Percentiles rank a stretch among this genome's conserved stretches.
phyloP scores from a whole-genome alignment of 2,329 filamentous ascomycete species.

The Xylariales sp. region DNA sequence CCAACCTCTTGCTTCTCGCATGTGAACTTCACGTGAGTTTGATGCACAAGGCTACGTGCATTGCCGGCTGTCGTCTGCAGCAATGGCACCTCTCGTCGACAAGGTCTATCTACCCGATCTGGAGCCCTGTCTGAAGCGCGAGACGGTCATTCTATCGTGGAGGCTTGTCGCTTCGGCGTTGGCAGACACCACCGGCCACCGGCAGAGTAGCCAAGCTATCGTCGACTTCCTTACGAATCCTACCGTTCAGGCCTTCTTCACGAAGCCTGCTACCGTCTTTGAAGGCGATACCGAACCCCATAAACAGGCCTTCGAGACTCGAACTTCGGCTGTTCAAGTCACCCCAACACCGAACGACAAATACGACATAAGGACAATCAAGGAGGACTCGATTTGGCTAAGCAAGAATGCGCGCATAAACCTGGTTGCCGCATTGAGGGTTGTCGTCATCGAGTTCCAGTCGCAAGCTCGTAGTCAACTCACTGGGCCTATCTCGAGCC shows the following conservation, averaged over 20 bases:
- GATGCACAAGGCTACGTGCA: constrained; percentile 23
- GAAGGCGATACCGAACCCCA: constrained; percentile 50
- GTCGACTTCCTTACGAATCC: constrained; percentile 67
- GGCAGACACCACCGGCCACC: constrained; percentile 51
- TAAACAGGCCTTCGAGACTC: constrained; percentile 72
- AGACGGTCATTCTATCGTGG: constrained; percentile 71
- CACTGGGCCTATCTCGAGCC: constrained; percentile 65
- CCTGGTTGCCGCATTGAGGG: constrained; percentile 74
- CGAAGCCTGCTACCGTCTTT: constrained; percentile 65
- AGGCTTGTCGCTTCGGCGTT: constrained; percentile 53
- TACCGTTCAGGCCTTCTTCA: constrained; percentile 64
- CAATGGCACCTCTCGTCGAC: constrained; percentile 65
- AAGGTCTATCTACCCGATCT: constrained; percentile 76
- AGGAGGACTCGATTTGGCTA: constrained; percentile 81
- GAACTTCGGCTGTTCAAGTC: constrained; percentile 81
- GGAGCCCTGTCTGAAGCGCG: constrained; percentile 77
- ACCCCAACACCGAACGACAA: constrained; percentile 61
- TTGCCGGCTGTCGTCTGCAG: constrained; percentile 46
- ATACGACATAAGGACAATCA: constrained; percentile 74
- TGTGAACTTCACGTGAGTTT: constrained; percentile 21
- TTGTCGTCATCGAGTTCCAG: constrained; percentile 81
- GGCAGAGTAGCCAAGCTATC: constrained; percentile 50
- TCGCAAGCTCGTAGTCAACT: constrained; percentile 70
- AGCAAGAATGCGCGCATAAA: constrained; percentile 74
- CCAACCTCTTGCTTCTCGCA: no score